phyloP scores from a whole-genome alignment of 805 yeast species.

The Starmerella scarabaei region DNA sequence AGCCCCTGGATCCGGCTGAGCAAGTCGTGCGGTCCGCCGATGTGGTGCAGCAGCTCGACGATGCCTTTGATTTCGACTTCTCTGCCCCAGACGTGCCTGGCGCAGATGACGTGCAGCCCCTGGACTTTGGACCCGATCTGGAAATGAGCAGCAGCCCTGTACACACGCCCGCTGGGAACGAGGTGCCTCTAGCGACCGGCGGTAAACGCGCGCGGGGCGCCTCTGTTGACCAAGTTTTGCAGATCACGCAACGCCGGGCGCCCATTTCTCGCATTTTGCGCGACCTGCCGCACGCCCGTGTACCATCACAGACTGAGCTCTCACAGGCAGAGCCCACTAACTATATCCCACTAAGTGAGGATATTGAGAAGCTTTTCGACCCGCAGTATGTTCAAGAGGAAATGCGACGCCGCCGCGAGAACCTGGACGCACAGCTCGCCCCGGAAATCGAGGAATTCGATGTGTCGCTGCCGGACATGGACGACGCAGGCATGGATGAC shows the following conservation, averaged over 20 bases:
- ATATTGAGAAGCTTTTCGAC: constrained; percentile 10
- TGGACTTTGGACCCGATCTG: constrained; percentile 15
- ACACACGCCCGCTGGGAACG: constrained; percentile 13
- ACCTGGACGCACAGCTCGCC: not conserved
- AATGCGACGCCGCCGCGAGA: constrained; percentile 14
- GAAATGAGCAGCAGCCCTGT: constrained; percentile 14
- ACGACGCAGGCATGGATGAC: constrained; percentile 5
- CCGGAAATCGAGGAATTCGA: not conserved
- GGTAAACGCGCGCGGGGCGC: constrained; percentile 5
- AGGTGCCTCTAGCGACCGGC: not conserved
- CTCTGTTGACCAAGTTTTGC: constrained; percentile 11
- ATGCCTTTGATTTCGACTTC: constrained; percentile 12
- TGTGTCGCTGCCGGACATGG: not conserved
- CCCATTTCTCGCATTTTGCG: constrained; percentile 9
- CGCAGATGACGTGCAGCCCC: constrained; percentile 2
- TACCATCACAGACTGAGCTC: not conserved
- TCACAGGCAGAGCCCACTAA: not conserved
- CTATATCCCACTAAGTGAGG: constrained; percentile 4
- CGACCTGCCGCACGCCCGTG: not conserved
- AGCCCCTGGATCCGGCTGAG: constrained; percentile 2
- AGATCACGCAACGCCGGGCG: constrained; percentile 3
- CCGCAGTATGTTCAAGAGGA: constrained; percentile 10
- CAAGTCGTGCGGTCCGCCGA: constrained; percentile 8
- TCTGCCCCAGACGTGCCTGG: not conserved
- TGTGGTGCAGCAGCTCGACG: constrained; percentile 6